Evolutionary conservation across 257 asterid species (phyloP), one percentile per base, ranked within the genome.

Genomic region (Rubia yunnanensis): DNA sequence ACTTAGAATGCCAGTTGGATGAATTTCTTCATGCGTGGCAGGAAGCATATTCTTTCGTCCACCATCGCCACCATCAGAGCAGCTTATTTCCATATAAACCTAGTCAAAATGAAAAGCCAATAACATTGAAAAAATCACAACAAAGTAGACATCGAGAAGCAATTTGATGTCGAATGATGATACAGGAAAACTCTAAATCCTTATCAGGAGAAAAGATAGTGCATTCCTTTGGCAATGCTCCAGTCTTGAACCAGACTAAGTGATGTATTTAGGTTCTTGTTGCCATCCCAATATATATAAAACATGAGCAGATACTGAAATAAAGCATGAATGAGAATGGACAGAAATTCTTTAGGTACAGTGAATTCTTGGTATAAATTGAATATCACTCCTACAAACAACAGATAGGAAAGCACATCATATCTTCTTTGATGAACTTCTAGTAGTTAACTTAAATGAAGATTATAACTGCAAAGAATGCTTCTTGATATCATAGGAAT

Each of bases 11-110:
- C 86, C 96, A 74, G 97, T 90, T 53, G 99, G 97, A 76, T 94
- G 94, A 75, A 94, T 88, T 81, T 94, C 99, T 74, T 71, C 94
- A 81, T 94, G 99, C 72, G 96, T 90, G 35, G 97, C 94, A 73
- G 96, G 97, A 72, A 82, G 83, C 56, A 69, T 78, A 64, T 81
- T 69, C 72, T 71, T 90, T 77, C 99, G 83, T 48, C 97, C 97
- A 60, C 99, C 96, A 76, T 81, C 80, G 71, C 99, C 95, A 53
- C 99, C 97, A 71, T 92, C 99, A 6, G 92, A 92, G 71, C 99
- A 94, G 73, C 92, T 81, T 76, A 94, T 90, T 82, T 90, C 99
- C 99, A 94, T 94, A 80, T 84, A 88, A 30, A 94, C 99, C 75
- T 71, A 36, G 64, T 24, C 61, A 59, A 32, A 30, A 52, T 39